Percentiles rank a stretch among this genome's conserved stretches.
Conservation (phyloP, 352 stramenopile genomes). For the Phytophthora chlamydospora region DNA sequence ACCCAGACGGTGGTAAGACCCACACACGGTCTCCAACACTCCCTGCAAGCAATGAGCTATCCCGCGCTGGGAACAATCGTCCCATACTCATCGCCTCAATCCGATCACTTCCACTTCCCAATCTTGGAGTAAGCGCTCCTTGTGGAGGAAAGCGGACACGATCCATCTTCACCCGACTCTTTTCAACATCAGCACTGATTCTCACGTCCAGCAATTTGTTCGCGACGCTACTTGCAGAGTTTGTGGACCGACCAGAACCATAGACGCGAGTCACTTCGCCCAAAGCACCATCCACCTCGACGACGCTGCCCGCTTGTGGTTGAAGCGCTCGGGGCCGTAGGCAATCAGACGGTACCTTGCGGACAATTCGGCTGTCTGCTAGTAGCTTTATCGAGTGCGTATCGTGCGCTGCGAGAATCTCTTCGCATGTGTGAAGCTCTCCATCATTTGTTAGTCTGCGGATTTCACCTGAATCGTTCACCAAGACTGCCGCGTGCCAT, state of each 20-base stretch:
- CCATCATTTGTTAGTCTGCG: constrained; percentile 11
- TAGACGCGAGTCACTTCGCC: constrained; percentile 67
- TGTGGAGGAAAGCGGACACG: constrained; percentile 58
- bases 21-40: constrained; percentile 72
- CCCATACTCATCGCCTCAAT: constrained; percentile 82
- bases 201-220: constrained; percentile 55
- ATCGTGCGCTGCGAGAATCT: constrained; percentile 24
- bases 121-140: constrained; percentile 8
- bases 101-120: constrained; percentile 24
- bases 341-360: constrained; percentile 49
- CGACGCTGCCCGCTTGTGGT: constrained; percentile 73
- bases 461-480: constrained; percentile 23
- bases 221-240: constrained; percentile 6
- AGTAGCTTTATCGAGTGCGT: constrained; percentile 54
- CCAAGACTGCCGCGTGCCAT: constrained; percentile 66
- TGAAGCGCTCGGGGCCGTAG: constrained; percentile 43
- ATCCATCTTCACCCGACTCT: constrained; percentile 57
- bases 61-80: constrained; percentile 63
- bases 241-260: constrained; percentile 18
- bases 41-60: constrained; percentile 59
- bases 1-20: constrained; percentile 46
- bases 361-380: constrained; percentile 41
- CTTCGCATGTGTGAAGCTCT: constrained; percentile 21
- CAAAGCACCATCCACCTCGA: constrained; percentile 68
- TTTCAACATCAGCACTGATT: constrained; percentile 53